A percentile compares a stretch with the other conserved stretches of the same genome.
phyloP scores from a whole-genome alignment of 805 yeast genomes.

The Saturnispora dispora region DNA sequence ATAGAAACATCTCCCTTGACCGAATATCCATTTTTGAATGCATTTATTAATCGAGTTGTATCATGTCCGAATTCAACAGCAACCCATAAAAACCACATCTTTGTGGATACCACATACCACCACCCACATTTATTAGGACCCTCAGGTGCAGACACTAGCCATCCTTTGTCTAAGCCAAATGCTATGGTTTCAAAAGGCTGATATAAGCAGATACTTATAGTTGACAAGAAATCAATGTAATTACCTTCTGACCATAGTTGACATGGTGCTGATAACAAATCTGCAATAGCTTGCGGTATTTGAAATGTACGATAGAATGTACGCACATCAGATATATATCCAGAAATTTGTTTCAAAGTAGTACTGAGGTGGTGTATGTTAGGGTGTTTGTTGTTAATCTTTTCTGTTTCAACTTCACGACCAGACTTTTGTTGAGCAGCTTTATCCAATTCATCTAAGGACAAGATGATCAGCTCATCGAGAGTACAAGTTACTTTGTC shows the following conservation, averaged over 20 bases:
- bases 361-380: neutral
- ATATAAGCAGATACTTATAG: slow-evolving; percentile 15
- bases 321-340: slow-evolving; percentile 28
- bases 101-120: slow-evolving; percentile 26
- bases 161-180: slow-evolving; percentile 26
- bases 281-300: slow-evolving; percentile 19
- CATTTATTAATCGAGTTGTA: slow-evolving; percentile 4
- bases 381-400: neutral
- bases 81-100: slow-evolving; percentile 30
- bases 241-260: slow-evolving; percentile 5
- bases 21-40: neutral
- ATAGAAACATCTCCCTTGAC: neutral
- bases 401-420: neutral
- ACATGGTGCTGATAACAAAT: slow-evolving; percentile 5
- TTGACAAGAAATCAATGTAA: slow-evolving; percentile 11
- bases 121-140: slow-evolving; percentile 13
- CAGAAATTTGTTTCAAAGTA: slow-evolving; percentile 20
- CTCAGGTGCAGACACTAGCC: slow-evolving; percentile 19
- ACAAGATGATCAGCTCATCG: neutral
- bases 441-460: neutral
- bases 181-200: slow-evolving; percentile 31
- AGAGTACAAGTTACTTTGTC: neutral
- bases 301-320: slow-evolving; percentile 32
- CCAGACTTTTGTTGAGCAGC: neutral
- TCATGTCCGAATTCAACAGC: slow-evolving; percentile 23